Percentiles rank a stretch among this genome's conserved stretches.
These are phyloP conservation scores for Rubia yunnanensis DNA, from an alignment of 257 asterid genomes.

Conservation along the genomic window DNA sequence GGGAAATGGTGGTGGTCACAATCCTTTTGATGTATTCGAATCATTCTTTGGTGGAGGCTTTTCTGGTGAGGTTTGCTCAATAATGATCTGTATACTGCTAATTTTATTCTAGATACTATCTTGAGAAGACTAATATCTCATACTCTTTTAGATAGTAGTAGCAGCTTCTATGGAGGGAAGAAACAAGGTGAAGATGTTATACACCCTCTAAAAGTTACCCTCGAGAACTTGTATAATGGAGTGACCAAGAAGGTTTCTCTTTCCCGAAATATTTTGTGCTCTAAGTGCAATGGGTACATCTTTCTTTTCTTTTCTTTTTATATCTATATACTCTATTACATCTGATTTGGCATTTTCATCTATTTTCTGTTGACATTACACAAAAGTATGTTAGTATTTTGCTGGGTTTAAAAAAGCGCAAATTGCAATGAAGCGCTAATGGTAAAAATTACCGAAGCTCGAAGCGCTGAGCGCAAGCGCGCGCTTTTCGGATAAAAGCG, in stretches of 20 bases:
- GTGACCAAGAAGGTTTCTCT: constrained; percentile 35
- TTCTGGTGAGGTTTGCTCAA: constrained; percentile 21
- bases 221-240: constrained; percentile 47
- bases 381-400: not conserved
- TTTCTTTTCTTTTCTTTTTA: not conserved
- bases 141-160: constrained; percentile 20
- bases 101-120: not conserved
- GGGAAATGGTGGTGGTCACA: constrained; percentile 29
- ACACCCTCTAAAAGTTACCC: constrained; percentile 40
- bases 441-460: too few relatives aligned
- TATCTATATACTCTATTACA: not conserved
- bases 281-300: constrained; percentile 46
- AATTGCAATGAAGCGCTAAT: too few relatives aligned
- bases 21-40: constrained; percentile 40
- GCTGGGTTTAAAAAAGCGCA: too few relatives aligned
- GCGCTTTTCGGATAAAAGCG: too few relatives aligned
- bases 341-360: not conserved
- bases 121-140: not conserved
- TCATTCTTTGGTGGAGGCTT: constrained; percentile 38
- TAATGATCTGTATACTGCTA: not conserved
- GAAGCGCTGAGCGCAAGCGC: too few relatives aligned
- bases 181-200: constrained; percentile 39
- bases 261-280: constrained; percentile 36
- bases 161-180: constrained; percentile 21
- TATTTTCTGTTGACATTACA: not conserved